phyloP scores from a whole-genome alignment of 305 asterid species.

The Andrographis paniculata region DNA sequence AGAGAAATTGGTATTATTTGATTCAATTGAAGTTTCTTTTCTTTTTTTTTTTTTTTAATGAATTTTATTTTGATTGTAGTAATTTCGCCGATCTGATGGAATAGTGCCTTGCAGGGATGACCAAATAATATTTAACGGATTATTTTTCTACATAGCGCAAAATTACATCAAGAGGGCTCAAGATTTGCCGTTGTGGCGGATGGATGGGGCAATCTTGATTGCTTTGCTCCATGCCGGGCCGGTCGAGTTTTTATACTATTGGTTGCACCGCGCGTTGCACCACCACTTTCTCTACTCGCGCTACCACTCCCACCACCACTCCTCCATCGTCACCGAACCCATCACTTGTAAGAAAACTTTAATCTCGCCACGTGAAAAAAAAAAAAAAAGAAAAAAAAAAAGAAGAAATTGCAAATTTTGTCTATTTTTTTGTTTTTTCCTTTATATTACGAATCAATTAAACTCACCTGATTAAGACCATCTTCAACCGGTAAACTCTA shows the following conservation, averaged over 20 bases:
- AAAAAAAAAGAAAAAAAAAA: no score
- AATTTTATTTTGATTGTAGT: no score
- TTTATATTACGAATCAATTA: no score
- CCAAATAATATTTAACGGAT: constrained; percentile 19
- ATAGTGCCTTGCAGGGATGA: constrained; percentile 22
- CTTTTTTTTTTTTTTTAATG: neutral
- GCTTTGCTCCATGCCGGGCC: constrained; percentile 18
- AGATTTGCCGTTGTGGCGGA: constrained; percentile 21
- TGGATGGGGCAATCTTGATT: constrained; percentile 12
- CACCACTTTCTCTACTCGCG: constrained; percentile 22
- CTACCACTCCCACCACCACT: constrained; percentile 27
- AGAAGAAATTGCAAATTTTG: no score
- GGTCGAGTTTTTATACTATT: constrained; percentile 21
- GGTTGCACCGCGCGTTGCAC: constrained; percentile 21
- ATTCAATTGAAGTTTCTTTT: no score
- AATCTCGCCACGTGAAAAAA: no score
- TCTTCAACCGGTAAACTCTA: no score
- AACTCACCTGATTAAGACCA: no score
- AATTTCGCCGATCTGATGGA: no score
- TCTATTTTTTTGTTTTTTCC: neutral
- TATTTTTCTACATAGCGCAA: constrained; percentile 9
- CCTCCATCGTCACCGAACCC: constrained; percentile 18
- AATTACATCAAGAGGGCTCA: neutral
- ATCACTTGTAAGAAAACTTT: constrained; percentile 12
- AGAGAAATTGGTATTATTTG: constrained; percentile 13